Base-by-base conservation (phyloP, 2,329 filamentous ascomycete genomes). In the Nemania sp. region DNA sequence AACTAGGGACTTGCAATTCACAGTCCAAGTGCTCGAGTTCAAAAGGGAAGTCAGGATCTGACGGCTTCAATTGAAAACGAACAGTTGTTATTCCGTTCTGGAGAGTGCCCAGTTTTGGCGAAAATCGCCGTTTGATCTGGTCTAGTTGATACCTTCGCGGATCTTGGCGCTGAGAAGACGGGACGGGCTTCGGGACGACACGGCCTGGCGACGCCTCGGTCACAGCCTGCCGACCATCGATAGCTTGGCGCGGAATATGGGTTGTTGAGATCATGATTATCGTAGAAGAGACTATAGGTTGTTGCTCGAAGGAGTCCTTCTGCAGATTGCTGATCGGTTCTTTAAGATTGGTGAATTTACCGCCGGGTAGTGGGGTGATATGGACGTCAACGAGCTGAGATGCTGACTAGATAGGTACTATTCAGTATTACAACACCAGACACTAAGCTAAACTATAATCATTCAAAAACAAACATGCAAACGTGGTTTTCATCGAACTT, bases 1-100 rank as follows among this genome's bases (percentile, higher is more conserved):
- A 79, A 10, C 76, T 77, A 1, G 93, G 92, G 22, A 96, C 84
- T 58, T 82, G 85, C 43, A 96, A 80, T 51, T 88, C 83, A 77
- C 92, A 94, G 47, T 92, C 85, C 35, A 96, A 82, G 45, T 86
- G 82, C 27, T 89, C 85, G 75, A 95, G 82, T 69, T 94, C 91
- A 78, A 93, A 95, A 0, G 93, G 91, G 74, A 96, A 95, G 75
- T 96, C 93, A 0, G 93, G 93, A 76, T 96, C 93, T 5, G 92
- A 93, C 5, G 93, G 93, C 13, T 80, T 81, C 69, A 96, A 80
- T 59, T 84, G 87, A 78, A 95, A 92, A 10, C 83, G 80, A 45
- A 94, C 79, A 18, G 86, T 84, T 0, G 87, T 88, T 2, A 83
- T 83, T 56, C 86, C 84, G 67, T 85, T 79, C 6, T 78, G 76